These are phyloP conservation scores for Onygena corvina DNA, from an alignment of 2,329 filamentous ascomycete species.

Conservation along the genomic window DNA sequence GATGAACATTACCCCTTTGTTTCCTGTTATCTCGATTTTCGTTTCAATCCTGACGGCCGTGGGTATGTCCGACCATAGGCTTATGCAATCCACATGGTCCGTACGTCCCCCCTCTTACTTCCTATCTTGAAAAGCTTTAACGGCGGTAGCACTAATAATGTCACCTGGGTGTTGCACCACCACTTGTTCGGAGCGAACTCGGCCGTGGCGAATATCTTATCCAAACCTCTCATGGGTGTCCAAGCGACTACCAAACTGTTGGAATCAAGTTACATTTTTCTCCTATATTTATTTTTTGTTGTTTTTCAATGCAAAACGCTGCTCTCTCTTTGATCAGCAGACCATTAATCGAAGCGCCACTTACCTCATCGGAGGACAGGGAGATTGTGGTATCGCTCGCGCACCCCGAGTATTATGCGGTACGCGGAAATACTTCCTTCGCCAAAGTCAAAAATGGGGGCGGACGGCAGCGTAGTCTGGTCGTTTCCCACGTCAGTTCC, in stretches of 20 bases:
- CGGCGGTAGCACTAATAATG: background rate
- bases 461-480: too few species aligned
- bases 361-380: background rate
- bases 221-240: background rate
- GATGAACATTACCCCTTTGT: too few species aligned
- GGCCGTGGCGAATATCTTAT: constrained; percentile 2
- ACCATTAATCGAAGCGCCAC: background rate
- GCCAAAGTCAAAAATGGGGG: too few species aligned
- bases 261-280: background rate
- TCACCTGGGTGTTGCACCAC: background rate
- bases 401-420: background rate
- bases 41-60: background rate
- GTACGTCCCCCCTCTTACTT: background rate
- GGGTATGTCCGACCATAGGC: background rate
- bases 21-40: background rate
- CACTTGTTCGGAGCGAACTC: too few species aligned
- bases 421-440: too few species aligned
- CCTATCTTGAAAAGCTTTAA: background rate
- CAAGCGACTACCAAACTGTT: background rate
- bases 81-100: constrained; percentile 3
- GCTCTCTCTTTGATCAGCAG: background rate
- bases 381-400: background rate
- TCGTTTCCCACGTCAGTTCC: too few species aligned
- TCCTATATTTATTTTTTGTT: background rate
- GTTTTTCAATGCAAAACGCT: background rate